Evolutionary conservation across 2,329 filamentous ascomycete species (phyloP), one percentile per base, ranked within the genome.

Genomic region (Clonostachys solani): DNA sequence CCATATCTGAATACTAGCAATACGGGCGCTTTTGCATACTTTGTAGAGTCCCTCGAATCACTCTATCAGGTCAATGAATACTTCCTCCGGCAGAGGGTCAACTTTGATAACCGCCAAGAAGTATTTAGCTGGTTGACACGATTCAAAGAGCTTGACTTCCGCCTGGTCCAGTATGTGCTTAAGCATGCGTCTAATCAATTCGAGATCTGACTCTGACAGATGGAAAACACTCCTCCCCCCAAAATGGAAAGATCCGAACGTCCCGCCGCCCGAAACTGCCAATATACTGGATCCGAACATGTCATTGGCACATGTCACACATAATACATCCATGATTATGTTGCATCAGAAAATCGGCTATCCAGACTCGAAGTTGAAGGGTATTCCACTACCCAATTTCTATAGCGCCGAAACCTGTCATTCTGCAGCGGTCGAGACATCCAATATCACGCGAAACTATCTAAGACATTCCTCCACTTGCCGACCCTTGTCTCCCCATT

Each of bases 351-450:
- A 61, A 6, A 74, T 77, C 37, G 74, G 72, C 0, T 76, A 72
- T 40, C 72, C 71, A 0, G 52, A 52, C 19, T 2, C 58, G 55
- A 1, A 50, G 50, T 16, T 58, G 63, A 18, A 63, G 61, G 62
- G 56, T 53, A 41, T 55, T 50, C 58, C 44, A 46, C 51, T 76
- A 6, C 73, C 74, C 0, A 74, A 64, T 44, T 55, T 61, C 5
- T 73, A 65, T 37, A 75, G 71, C 43, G 71, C 72, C 2, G 74
- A 77, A 47, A 76, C 74, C 0, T 77, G 74, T 47, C 61, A 72
- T 35, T 54, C 63, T 1, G 74, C 74, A 0, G 72, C 73, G 0
- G 56, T 65, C 0, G 73, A 77, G 47, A 75, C 68, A 0, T 62
- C 73, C 0, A 68, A 64, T 1, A 77, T 77, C 29, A 65, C 66